A percentile compares a stretch with the other conserved stretches of the same genome.
Evolutionary conservation across 257 asterid species (phyloP).

Genomic region (Eucommia ulmoides): DNA sequence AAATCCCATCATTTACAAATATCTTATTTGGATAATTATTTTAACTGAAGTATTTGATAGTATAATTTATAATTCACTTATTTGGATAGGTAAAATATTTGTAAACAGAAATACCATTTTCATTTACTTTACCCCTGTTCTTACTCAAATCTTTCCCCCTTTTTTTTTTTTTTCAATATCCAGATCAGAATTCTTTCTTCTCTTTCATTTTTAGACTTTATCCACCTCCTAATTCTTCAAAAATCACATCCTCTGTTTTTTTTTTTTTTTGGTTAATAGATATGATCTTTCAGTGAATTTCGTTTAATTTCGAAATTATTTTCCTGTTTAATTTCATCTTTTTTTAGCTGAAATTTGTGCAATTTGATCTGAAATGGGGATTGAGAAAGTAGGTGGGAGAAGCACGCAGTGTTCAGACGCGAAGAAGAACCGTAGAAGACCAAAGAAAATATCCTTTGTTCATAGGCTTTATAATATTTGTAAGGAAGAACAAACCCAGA

Average conservation of each 20-base stretch:
- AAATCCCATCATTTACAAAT: no score
- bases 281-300: not conserved
- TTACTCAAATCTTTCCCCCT: not conserved
- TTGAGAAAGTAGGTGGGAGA: conserved; percentile 42
- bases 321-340: conserved; percentile 11
- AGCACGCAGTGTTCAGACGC: conserved; percentile 36
- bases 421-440: conserved; percentile 31
- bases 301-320: conserved; percentile 3
- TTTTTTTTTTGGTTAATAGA: not conserved
- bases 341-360: no score
- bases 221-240: not conserved
- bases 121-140: conserved; percentile 1
- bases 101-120: conserved; percentile 5
- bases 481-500: no score
- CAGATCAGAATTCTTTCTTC: conserved; percentile 15
- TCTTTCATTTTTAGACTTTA: not conserved
- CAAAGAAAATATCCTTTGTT: conserved; percentile 30
- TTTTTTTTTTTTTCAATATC: conserved; percentile 4
- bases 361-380: conserved; percentile 55
- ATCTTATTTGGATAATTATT: no score
- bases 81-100: no score
- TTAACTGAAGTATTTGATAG: no score
- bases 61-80: no score
- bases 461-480: conserved; percentile 72
- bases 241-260: not conserved